A percentile compares a stretch with the other conserved stretches of the same genome.
Conservation (phyloP, 1,139 yeast species). For the Yamadazyma diddensiae region DNA sequence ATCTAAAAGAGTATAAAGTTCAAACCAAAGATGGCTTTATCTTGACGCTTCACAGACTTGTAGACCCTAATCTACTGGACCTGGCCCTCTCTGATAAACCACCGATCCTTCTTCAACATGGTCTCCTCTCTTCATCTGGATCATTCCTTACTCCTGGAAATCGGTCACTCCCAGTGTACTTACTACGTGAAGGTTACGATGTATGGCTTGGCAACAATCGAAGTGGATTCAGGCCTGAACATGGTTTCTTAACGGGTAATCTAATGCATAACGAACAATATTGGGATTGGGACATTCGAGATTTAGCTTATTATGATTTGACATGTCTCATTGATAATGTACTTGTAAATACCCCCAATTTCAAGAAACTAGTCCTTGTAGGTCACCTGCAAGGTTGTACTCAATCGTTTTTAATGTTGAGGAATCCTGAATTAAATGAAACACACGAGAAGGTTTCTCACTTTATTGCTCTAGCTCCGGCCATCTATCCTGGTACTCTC, state of each 20-base stretch:
- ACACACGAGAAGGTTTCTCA: constrained; percentile 53
- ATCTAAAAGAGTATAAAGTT: constrained; percentile 55
- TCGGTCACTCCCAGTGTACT: constrained; percentile 67
- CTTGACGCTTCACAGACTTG: constrained; percentile 60
- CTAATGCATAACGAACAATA: constrained; percentile 47
- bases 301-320: constrained; percentile 75
- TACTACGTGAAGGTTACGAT: constrained; percentile 67
- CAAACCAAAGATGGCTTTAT: constrained; percentile 80
- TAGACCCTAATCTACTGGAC: constrained; percentile 46
- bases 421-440: constrained; percentile 28
- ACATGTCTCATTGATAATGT: constrained; percentile 70
- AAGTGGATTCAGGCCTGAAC: constrained; percentile 75
- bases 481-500: constrained; percentile 79
- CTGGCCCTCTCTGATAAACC: constrained; percentile 27
- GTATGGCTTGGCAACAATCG: constrained; percentile 95
- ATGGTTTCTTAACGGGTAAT: constrained; percentile 37
- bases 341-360: constrained; percentile 36
- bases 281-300: constrained; percentile 88
- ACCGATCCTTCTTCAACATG: constrained; percentile 81
- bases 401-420: constrained; percentile 64
- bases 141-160: constrained; percentile 78
- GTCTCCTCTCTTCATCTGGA: constrained; percentile 82
- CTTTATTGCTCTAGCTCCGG: constrained; percentile 84
- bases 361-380: constrained; percentile 54
- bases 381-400: constrained; percentile 96